Conservation (phyloP, 192 early-diverging fungal species). For the Coemansia sp. region DNA sequence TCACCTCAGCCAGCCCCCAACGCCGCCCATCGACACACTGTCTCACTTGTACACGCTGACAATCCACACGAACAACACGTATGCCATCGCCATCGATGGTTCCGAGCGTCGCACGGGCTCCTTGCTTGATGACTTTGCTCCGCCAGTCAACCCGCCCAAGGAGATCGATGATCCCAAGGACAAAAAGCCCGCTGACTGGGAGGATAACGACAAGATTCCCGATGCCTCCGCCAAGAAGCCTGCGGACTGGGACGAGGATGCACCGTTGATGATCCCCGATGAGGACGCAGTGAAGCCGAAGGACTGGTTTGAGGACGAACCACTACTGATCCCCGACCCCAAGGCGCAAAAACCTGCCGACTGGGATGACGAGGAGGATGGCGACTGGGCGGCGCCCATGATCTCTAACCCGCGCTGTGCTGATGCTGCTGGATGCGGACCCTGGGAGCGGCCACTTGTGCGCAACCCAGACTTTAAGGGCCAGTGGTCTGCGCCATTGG, state of each 20-base stretch:
- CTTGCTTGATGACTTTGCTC: conserved; percentile 76
- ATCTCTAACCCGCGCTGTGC: conserved; percentile 82
- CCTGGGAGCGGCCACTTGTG: conserved; percentile 79
- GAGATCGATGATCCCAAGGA: conserved; percentile 77
- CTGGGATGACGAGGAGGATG: conserved; percentile 93
- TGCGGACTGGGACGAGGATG: conserved; percentile 86
- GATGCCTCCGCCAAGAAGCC: conserved; percentile 80
- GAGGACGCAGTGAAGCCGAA: conserved; percentile 77
- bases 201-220: conserved; percentile 78
- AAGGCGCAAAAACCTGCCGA: conserved; percentile 82
- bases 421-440: conserved; percentile 71
- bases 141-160: conserved; percentile 86
- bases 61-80: conserved; percentile 80
- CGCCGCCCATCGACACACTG: conserved; percentile 65
- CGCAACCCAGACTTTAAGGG: conserved; percentile 88
- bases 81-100: conserved; percentile 77
- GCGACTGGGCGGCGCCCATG: conserved; percentile 81
- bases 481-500: conserved; percentile 81
- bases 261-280: conserved; percentile 75
- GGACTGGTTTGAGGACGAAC: conserved; percentile 88
- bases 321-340: conserved; percentile 73
- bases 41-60: conserved; percentile 83
- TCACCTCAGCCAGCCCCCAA: conserved; percentile 71
- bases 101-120: conserved; percentile 65
- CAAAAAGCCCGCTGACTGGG: conserved; percentile 87